These are phyloP conservation scores for Fraxinus americana DNA, from an alignment of 257 asterid species.

Conservation along the genomic window DNA sequence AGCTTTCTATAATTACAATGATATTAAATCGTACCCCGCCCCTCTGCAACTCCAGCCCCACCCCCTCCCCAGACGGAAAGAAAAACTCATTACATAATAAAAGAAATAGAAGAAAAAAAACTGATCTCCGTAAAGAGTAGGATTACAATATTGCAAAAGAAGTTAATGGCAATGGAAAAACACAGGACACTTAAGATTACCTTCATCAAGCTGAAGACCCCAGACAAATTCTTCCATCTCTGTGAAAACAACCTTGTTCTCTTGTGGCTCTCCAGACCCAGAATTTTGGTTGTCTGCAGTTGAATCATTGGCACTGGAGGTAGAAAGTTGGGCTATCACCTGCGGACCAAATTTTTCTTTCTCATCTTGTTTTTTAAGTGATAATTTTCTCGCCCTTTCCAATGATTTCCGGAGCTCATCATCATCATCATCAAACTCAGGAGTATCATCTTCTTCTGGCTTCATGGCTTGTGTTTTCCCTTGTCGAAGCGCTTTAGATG, in stretches of 20 bases:
- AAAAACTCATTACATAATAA: background rate
- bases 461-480: constrained; percentile 26
- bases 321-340: constrained; percentile 52
- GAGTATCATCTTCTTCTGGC: constrained; percentile 62
- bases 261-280: constrained; percentile 60
- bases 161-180: background rate
- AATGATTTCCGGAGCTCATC: constrained; percentile 87
- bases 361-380: constrained; percentile 64
- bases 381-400: constrained; percentile 83
- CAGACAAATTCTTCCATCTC: constrained; percentile 99
- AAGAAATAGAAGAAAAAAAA: background rate
- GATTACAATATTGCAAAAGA: background rate
- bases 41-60: background rate
- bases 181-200: constrained; percentile 22
- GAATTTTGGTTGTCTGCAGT: constrained; percentile 40
- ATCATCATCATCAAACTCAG: constrained; percentile 82
- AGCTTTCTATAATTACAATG: background rate
- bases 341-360: constrained; percentile 51
- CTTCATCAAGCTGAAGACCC: constrained; percentile 96
- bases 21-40: background rate
- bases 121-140: background rate
- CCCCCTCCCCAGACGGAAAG: background rate
- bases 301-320: constrained; percentile 47
- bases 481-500: constrained; percentile 82
- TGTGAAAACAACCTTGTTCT: constrained; percentile 82